Conservation (phyloP, 208 protist genomes). For the Trypanosoma scelopori region DNA sequence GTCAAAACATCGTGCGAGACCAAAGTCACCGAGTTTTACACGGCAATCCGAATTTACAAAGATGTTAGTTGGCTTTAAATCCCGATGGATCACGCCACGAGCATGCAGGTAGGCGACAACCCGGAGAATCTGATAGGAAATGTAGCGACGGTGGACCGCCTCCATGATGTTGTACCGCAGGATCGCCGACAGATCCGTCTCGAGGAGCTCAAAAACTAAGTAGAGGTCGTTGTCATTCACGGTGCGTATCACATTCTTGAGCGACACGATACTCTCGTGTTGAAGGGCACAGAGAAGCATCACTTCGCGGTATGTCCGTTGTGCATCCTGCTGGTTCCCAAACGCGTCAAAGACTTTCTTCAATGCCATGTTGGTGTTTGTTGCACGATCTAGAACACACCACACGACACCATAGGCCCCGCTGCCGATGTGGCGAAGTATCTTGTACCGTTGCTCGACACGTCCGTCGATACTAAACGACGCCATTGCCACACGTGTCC, state of each 20-base stretch:
- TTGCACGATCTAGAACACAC: slow-evolving; percentile 91
- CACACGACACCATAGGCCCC: slow-evolving; percentile 96
- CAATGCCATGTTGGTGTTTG: slow-evolving; percentile 85
- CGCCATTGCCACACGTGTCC: slow-evolving; percentile 32
- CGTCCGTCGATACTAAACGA: slow-evolving; percentile 88
- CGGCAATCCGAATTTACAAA: slow-evolving; percentile 93
- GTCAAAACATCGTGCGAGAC: slow-evolving; percentile 92
- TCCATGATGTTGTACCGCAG: slow-evolving; percentile 96
- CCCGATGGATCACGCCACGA: slow-evolving; percentile 88
- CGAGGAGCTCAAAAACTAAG: slow-evolving; percentile 97
- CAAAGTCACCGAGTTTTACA: slow-evolving; percentile 97
- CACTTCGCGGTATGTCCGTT: slow-evolving; percentile 97
- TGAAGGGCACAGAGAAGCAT: slow-evolving; percentile 93
- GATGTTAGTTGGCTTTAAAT: slow-evolving; percentile 93
- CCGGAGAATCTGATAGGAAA: slow-evolving; percentile 95
- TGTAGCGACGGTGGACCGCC: slow-evolving; percentile 92
- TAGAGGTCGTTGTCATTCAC: slow-evolving; percentile 97
- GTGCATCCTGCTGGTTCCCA: slow-evolving; percentile 88
- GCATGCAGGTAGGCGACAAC: slow-evolving; percentile 94
- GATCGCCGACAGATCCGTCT: slow-evolving; percentile 92
- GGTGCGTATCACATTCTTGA: slow-evolving; percentile 95
- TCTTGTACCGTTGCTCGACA: slow-evolving; percentile 92
- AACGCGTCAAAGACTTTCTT: slow-evolving; percentile 99
- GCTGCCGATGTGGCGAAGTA: slow-evolving; percentile 94
- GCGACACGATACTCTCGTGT: slow-evolving; percentile 90